These are phyloP conservation scores for Vitis hybrid DNA, from an alignment of 177 flowering plant species.

Conservation along the genomic window DNA sequence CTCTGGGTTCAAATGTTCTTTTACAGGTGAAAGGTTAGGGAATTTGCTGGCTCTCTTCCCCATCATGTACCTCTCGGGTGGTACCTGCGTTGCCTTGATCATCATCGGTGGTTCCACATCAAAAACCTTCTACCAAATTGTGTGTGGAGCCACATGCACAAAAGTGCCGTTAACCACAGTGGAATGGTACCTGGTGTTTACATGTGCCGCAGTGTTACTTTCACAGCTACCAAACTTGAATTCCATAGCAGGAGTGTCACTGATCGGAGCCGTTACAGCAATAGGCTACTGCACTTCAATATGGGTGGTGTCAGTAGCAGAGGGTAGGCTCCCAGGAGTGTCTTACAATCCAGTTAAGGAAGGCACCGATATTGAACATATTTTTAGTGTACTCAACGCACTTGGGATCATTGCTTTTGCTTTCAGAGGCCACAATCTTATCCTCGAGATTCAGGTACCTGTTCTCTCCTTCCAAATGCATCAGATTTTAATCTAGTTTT, in stretches of 20 bases:
- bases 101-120: conserved; percentile 33
- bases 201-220: conserved; percentile 22
- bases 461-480: too few species aligned
- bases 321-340: conserved; percentile 11
- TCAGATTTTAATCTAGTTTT: too few species aligned
- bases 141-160: conserved; percentile 22
- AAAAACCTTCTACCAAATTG: conserved; percentile 18
- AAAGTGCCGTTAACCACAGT: conserved; percentile 18
- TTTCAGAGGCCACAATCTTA: conserved; percentile 39
- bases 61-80: conserved; percentile 9
- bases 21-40: conserved; percentile 8
- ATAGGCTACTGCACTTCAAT: conserved; percentile 24
- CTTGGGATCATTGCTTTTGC: conserved; percentile 13
- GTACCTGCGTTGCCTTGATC: conserved; percentile 23
- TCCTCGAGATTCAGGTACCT: conserved; percentile 38
- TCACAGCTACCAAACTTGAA: conserved; percentile 36
- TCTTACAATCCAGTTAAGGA: conserved; percentile 10
- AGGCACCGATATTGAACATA: not conserved
- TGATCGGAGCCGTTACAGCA: conserved; percentile 34
- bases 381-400: conserved; percentile 13
- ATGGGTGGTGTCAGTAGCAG: conserved; percentile 23
- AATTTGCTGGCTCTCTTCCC: conserved; percentile 14
- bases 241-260: conserved; percentile 29
- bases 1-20: too few species aligned
- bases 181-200: conserved; percentile 41